Conservation (phyloP, 2,329 filamentous ascomycete genomes). For the Helotiales sp. region DNA sequence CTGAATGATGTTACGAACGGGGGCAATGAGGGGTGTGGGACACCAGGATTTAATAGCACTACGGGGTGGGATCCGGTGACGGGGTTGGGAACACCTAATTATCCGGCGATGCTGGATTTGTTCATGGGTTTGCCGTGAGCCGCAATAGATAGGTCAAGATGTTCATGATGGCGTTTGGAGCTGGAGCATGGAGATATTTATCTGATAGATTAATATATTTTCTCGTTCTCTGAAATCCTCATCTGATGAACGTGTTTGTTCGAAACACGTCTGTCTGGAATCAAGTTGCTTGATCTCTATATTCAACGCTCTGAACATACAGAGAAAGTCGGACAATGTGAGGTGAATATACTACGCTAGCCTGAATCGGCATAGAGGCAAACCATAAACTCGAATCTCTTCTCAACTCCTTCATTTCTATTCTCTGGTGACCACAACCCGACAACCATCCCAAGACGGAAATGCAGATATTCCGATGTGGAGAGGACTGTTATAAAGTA, state of each 20-base stretch:
- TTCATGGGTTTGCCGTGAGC: slow-evolving; percentile 31
- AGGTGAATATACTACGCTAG: too few relatives aligned
- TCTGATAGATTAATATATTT: neutral
- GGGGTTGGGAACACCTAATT: slow-evolving; percentile 36
- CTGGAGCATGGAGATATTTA: neutral
- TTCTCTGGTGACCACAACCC: too few relatives aligned
- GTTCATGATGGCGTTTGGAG: neutral
- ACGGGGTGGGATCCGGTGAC: slow-evolving; percentile 38
- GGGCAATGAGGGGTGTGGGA: slow-evolving; percentile 35
- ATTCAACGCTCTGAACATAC: too few relatives aligned
- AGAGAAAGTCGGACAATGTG: too few relatives aligned
- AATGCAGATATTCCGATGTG: too few relatives aligned
- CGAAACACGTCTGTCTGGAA: too few relatives aligned
- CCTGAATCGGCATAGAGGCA: too few relatives aligned
- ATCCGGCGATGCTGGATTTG: slow-evolving; percentile 25
- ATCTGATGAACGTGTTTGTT: neutral
- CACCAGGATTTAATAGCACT: slow-evolving; percentile 33
- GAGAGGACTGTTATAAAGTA: too few relatives aligned
- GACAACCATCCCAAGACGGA: too few relatives aligned
- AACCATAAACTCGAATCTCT: too few relatives aligned
- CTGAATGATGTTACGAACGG: slow-evolving; percentile 37
- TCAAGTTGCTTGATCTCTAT: too few relatives aligned
- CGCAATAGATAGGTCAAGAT: slow-evolving; percentile 11
- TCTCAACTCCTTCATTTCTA: too few relatives aligned
- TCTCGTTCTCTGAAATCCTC: neutral